These are phyloP conservation scores for Pharnaceum exiguum DNA, from an alignment of 148 eudicot genomes.

Conservation along the genomic window DNA sequence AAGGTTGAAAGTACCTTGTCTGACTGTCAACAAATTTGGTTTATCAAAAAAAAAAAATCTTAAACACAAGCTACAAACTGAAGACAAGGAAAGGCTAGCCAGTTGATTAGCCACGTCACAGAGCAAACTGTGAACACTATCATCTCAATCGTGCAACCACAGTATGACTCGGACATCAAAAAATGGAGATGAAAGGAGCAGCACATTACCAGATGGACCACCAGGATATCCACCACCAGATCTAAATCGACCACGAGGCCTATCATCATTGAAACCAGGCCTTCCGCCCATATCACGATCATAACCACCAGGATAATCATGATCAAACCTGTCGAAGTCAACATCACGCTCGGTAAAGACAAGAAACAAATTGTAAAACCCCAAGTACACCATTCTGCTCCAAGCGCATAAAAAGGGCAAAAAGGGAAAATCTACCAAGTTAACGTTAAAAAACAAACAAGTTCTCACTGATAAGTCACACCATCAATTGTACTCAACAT, in stretches of 20 bases:
- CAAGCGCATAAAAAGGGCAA: no score
- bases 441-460: no score
- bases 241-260: constrained; percentile 90
- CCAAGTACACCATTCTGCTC: background rate
- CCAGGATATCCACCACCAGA: constrained; percentile 82
- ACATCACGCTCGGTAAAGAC: background rate
- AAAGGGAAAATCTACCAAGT: no score
- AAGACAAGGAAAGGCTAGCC: no score
- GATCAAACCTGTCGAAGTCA: constrained; percentile 60
- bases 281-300: constrained; percentile 88
- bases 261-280: constrained; percentile 67
- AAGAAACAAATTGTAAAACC: background rate
- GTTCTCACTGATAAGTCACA: no score
- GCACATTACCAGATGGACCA: constrained; percentile 51
- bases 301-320: constrained; percentile 69
- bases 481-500: no score
- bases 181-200: background rate
- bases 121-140: no score
- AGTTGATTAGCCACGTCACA: no score
- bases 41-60: no score
- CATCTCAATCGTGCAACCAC: background rate
- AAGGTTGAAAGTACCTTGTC: no score
- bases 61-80: no score
- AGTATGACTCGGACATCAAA: background rate
- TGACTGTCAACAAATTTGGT: no score